A percentile compares a stretch with the other conserved stretches of the same genome.
These are phyloP conservation scores for Trichoderma orchidacearum DNA, from an alignment of 495 filamentous ascomycete species.

Conservation along the genomic window DNA sequence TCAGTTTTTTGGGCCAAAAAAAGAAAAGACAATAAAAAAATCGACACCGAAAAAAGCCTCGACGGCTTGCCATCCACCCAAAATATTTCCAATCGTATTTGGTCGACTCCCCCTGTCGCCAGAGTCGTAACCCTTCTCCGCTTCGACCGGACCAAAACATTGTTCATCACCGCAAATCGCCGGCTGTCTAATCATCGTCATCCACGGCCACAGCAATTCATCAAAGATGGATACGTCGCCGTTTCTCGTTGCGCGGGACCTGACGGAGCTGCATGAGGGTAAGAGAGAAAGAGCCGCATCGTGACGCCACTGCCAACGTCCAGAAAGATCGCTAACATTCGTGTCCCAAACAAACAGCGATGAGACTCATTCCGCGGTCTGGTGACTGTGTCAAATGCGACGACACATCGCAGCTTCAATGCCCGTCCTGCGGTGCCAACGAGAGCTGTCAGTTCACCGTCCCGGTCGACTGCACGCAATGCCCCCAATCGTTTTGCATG, in stretches of 20 bases:
- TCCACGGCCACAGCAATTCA: background rate
- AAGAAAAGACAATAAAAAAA: background rate
- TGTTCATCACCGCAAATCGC: background rate
- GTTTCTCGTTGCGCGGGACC: background rate
- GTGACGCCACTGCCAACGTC: background rate
- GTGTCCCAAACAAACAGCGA: too few species aligned
- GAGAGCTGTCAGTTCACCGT: constrained; percentile 22
- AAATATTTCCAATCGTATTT: background rate
- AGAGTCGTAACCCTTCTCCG: background rate
- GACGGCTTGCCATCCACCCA: background rate
- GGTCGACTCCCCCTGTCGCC: background rate
- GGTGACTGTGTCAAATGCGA: constrained; percentile 16
- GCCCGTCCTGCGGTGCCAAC: constrained; percentile 27
- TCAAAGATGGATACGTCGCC: background rate
- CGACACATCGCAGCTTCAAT: constrained; percentile 1
- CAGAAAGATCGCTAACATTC: too few species aligned
- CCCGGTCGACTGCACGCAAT: constrained; percentile 18
- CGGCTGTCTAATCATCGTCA: background rate
- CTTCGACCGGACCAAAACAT: background rate
- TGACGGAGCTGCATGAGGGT: background rate
- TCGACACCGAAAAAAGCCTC: background rate
- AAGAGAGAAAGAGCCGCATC: background rate
- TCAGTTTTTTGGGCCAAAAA: too few species aligned
- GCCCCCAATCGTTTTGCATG: constrained; percentile 25
- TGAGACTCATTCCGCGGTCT: constrained; percentile 11